Evolutionary conservation across 495 filamentous ascomycete species (phyloP).

Genomic region (Podospora pseudopauciseta): DNA sequence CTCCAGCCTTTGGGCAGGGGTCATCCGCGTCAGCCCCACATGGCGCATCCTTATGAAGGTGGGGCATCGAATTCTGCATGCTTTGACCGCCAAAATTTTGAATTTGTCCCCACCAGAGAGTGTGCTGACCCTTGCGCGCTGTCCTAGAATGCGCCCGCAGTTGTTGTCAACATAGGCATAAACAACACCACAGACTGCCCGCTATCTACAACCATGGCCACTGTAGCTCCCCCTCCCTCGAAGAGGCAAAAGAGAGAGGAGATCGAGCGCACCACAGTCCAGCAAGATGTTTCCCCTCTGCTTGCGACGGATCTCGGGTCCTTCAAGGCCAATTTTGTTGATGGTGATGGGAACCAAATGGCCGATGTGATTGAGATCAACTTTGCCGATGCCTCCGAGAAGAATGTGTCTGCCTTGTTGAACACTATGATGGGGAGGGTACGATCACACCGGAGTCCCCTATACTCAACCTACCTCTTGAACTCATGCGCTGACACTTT

Average conservation of each 20-base stretch:
- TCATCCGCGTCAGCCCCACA: background rate
- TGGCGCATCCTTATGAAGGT: background rate
- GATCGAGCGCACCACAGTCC: conserved; percentile 65
- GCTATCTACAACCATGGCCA: conserved; percentile 64
- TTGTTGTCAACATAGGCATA: background rate
- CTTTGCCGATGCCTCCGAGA: conserved; percentile 78
- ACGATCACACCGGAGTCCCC: conserved; percentile 30
- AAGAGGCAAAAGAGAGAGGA: conserved; percentile 81
- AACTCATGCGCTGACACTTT: background rate
- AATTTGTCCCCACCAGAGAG: background rate
- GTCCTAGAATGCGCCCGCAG: background rate
- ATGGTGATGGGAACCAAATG: conserved; percentile 67
- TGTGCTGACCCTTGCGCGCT: background rate
- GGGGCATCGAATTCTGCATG: conserved; percentile 24
- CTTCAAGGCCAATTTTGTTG: conserved; percentile 82
- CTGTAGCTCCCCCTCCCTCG: conserved; percentile 79
- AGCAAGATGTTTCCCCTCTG: conserved; percentile 69
- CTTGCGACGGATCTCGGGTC: conserved; percentile 69
- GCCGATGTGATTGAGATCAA: conserved; percentile 70
- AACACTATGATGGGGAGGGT: conserved; percentile 83
- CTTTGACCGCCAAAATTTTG: conserved; percentile 34
- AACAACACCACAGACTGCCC: background rate
- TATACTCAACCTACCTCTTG: background rate
- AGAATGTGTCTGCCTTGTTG: conserved; percentile 86
- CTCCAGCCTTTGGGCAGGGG: background rate